Conservation (phyloP, 805 yeast genomes). For the Monosporozyma aerobia region DNA sequence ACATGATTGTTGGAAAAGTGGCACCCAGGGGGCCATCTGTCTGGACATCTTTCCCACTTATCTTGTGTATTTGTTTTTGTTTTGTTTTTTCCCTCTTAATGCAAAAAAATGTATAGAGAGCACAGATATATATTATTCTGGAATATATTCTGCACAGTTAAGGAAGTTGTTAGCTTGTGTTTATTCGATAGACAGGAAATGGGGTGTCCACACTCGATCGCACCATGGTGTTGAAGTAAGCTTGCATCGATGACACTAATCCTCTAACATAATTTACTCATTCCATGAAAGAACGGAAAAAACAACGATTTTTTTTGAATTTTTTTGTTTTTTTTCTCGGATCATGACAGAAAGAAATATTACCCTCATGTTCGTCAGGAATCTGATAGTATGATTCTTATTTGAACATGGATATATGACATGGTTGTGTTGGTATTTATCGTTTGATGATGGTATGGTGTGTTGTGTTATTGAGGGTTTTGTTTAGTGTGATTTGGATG, state of each 20-base stretch:
- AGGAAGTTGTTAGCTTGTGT: background rate
- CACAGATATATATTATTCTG: background rate
- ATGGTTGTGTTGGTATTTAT: background rate
- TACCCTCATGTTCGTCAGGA: background rate
- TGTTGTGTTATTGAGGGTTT: background rate
- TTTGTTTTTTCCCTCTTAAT: background rate
- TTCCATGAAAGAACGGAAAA: background rate
- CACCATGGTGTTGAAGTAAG: too few relatives aligned
- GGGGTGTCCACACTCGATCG: background rate
- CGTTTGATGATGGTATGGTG: too few relatives aligned
- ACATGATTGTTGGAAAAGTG: slow-evolving; percentile 47
- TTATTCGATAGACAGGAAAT: background rate
- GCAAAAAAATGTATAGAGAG: background rate
- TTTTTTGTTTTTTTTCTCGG: background rate
- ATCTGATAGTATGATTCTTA: background rate
- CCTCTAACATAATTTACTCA: background rate
- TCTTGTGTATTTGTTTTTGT: too few relatives aligned
- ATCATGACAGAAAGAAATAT: background rate
- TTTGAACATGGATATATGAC: background rate
- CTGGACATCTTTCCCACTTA: slow-evolving; percentile 13
- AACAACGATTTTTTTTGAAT: too few relatives aligned
- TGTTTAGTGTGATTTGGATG: too few relatives aligned
- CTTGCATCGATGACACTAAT: background rate
- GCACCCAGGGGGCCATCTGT: slow-evolving; percentile 71
- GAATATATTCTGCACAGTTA: background rate